phyloP scores from a whole-genome alignment of 331 rosid genomes.

The Quercus lobata region DNA sequence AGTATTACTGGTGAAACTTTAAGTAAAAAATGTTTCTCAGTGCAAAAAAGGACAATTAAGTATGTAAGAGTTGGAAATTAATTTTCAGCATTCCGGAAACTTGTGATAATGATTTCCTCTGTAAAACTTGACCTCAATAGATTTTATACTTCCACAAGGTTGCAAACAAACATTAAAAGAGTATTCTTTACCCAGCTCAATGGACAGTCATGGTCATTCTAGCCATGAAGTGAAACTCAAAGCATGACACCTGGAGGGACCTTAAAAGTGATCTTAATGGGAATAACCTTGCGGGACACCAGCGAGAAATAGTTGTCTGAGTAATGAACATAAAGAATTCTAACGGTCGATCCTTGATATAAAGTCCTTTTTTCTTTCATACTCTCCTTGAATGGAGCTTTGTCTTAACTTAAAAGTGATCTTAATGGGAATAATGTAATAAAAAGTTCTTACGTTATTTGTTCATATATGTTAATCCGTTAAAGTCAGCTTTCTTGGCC shows the following conservation, averaged over 20 bases:
- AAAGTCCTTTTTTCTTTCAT: no score
- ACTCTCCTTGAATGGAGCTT: no score
- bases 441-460: neutral
- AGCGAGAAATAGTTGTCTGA: conserved; percentile 85
- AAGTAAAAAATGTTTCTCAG: neutral
- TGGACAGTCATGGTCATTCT: conserved; percentile 53
- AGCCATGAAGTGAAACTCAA: conserved; percentile 60
- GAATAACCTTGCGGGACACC: conserved; percentile 68
- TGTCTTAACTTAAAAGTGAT: no score
- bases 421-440: no score
- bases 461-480: conserved; percentile 26
- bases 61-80: no score
- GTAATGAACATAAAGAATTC: conserved; percentile 92
- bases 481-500: conserved; percentile 40
- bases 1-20: neutral
- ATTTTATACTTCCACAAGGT: conserved; percentile 8
- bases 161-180: neutral
- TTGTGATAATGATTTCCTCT: neutral
- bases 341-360: neutral
- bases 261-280: conserved; percentile 59
- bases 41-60: neutral
- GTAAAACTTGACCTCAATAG: neutral
- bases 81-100: neutral
- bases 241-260: conserved; percentile 68
- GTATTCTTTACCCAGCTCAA: conserved; percentile 24